Conservation (phyloP, 2,329 filamentous ascomycete species). For the Monosporascus sp. region DNA sequence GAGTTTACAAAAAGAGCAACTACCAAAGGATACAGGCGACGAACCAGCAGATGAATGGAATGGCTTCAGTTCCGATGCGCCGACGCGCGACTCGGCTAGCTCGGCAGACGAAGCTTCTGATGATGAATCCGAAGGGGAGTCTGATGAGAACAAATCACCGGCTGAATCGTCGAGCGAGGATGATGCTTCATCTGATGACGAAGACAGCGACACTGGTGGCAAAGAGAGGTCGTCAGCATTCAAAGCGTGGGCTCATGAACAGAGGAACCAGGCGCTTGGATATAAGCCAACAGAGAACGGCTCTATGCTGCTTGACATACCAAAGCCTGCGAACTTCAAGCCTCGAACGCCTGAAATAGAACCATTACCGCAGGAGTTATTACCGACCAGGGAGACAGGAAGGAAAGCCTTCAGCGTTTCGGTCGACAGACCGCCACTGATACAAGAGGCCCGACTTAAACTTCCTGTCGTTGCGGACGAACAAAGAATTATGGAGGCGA, state of each 20-base stretch:
- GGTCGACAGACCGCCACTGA: conserved; percentile 64
- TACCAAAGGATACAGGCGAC: conserved; percentile 7
- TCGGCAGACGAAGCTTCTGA: conserved; percentile 15
- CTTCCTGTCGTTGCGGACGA: conserved; percentile 92
- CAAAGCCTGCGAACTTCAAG: conserved; percentile 57
- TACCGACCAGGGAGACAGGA: conserved; percentile 52
- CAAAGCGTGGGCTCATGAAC: conserved; percentile 86
- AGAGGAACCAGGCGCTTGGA: conserved; percentile 79
- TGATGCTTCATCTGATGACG: conserved; percentile 27
- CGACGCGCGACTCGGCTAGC: conserved; percentile 12
- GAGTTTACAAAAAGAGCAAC: conserved; percentile 14
- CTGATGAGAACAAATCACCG: conserved; percentile 21
- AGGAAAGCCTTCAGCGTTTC: conserved; percentile 74
- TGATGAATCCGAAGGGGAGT: conserved; percentile 3
- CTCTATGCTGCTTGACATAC: conserved; percentile 44
- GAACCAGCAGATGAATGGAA: conserved; percentile 51
- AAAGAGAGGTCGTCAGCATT: conserved; percentile 61
- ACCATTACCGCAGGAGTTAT: conserved; percentile 62
- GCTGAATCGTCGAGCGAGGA: conserved; percentile 26
- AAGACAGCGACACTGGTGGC: conserved; percentile 25
- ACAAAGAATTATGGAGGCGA: conserved; percentile 96
- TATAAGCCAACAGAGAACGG: conserved; percentile 44
- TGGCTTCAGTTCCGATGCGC: conserved; percentile 52
- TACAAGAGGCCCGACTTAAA: conserved; percentile 73
- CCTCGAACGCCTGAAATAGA: conserved; percentile 67